A percentile compares a stretch with the other conserved stretches of the same genome.
Evolutionary conservation across 2,329 filamentous ascomycete species (phyloP).

Genomic region (Fusarium pseudonygamai): DNA sequence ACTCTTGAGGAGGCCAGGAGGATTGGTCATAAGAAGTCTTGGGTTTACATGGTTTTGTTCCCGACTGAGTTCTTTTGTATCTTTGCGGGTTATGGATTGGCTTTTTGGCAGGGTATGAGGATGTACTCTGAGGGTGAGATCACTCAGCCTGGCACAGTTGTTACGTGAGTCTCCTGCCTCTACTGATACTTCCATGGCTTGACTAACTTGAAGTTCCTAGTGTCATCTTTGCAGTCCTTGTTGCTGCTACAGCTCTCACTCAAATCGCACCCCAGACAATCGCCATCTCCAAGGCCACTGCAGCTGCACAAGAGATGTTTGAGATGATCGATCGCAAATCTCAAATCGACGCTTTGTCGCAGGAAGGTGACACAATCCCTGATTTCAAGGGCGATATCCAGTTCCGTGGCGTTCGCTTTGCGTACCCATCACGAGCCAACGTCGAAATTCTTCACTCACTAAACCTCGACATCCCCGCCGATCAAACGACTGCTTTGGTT

Average conservation of each 20-base stretch:
- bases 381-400: conserved; percentile 56
- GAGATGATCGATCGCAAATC: conserved; percentile 57
- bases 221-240: conserved; percentile 58
- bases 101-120: conserved; percentile 62
- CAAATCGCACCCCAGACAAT: conserved; percentile 59
- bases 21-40: conserved; percentile 55
- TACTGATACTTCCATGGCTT: fast-evolving
- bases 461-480: conserved; percentile 54
- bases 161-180: conserved; percentile 50
- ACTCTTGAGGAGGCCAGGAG: conserved; percentile 53
- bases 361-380: conserved; percentile 45
- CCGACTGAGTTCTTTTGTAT: conserved; percentile 59
- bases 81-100: conserved; percentile 57
- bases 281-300: conserved; percentile 57
- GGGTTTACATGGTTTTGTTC: conserved; percentile 55
- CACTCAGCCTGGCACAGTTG: conserved; percentile 54
- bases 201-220: conserved; percentile 35
- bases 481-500: conserved; percentile 64
- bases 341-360: conserved; percentile 54
- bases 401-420: conserved; percentile 59
- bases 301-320: conserved; percentile 59
- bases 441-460: conserved; percentile 56
- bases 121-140: conserved; percentile 59
- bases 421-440: conserved; percentile 66
- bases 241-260: conserved; percentile 57